Percentiles rank a stretch among this genome's conserved stretches.
These are phyloP conservation scores for Penicillium coprophilum DNA, from an alignment of 495 filamentous ascomycete genomes.

Conservation along the genomic window DNA sequence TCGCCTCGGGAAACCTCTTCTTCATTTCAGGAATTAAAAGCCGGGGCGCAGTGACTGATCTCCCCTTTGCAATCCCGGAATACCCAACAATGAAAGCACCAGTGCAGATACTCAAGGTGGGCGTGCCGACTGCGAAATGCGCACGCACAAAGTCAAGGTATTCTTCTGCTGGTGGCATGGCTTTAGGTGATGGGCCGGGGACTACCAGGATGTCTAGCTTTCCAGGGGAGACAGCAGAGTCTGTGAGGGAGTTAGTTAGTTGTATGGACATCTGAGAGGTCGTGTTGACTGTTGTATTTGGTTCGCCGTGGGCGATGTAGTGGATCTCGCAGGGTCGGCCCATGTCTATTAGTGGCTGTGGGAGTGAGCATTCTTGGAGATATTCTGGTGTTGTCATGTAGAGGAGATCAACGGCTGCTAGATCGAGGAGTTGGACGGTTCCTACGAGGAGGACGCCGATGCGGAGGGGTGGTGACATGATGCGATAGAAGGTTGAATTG, in stretches of 20 bases:
- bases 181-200: constrained; percentile 51
- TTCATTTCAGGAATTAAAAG: constrained; percentile 45
- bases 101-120: constrained; percentile 57
- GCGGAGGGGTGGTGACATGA: constrained; percentile 16
- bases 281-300: constrained; percentile 28
- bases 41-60: constrained; percentile 51
- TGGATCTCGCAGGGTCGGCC: constrained; percentile 43
- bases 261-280: constrained; percentile 36
- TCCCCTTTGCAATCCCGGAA: constrained; percentile 51
- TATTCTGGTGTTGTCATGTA: constrained; percentile 48
- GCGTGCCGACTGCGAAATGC: constrained; percentile 38
- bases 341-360: constrained; percentile 34
- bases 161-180: constrained; percentile 27
- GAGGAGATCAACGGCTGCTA: constrained; percentile 49
- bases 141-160: constrained; percentile 46
- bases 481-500: background rate
- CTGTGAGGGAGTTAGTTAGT: constrained; percentile 41
- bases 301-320: constrained; percentile 41
- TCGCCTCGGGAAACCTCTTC: constrained; percentile 44
- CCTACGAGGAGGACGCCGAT: constrained; percentile 49
- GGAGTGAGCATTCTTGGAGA: constrained; percentile 31
- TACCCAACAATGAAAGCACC: constrained; percentile 49
- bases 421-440: constrained; percentile 49
- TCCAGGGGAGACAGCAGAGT: constrained; percentile 45
- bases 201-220: constrained; percentile 53